Evolutionary conservation across 352 stramenopile species (phyloP), one percentile per base, ranked within the genome.

Genomic region (Pythium coloratum): DNA sequence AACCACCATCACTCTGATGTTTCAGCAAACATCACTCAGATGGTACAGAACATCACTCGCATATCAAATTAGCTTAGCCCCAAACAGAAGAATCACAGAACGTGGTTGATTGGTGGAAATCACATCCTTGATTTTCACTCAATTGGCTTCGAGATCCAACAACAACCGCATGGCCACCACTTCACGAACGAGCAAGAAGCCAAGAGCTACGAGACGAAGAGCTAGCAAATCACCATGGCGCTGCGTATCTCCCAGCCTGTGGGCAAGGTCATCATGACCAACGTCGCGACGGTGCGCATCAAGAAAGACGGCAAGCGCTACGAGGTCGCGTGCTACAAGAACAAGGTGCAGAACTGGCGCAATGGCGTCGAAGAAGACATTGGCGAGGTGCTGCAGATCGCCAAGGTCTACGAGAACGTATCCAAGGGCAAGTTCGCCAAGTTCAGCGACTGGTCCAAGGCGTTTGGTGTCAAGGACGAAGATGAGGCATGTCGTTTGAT

Each of bases 271-370:
- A 67, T 92, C 65, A 84, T 99, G 61, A 99, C 97, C 24, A 99
- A 99, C 73, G 97, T 99, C 36, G 97, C 97, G 16, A 84, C 99
- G 14, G 97, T 99, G 62, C 86, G 95, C 46, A 89, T 99, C 53
- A 94, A 98, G 64, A 95, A 94, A 51, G 77, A 81, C 47, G 97
- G 97, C n/a, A 97, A 99, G 72, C 88, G 96, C 47, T 99, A 99
- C 75, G 97, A 99, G 80, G 97, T 99, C 58, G 97, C 97, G 13
- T 99, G 96, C 76, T 99, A 99, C 82, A 95, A 96, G 66, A 99
- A 99, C 88, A 99, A 99, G 78, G 95, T 98, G 33, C 81, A 99
- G 32, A 98, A 99, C 81, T 99, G 97, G 88, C 90, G 98, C 59
- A 97, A 98, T 76, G 95, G 97, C 58, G 89, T 99, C 38, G 97